Percentiles rank a stretch among this genome's conserved stretches.
Conservation (phyloP, 495 filamentous ascomycete genomes). For the Aspergillus carlsbadensis region DNA sequence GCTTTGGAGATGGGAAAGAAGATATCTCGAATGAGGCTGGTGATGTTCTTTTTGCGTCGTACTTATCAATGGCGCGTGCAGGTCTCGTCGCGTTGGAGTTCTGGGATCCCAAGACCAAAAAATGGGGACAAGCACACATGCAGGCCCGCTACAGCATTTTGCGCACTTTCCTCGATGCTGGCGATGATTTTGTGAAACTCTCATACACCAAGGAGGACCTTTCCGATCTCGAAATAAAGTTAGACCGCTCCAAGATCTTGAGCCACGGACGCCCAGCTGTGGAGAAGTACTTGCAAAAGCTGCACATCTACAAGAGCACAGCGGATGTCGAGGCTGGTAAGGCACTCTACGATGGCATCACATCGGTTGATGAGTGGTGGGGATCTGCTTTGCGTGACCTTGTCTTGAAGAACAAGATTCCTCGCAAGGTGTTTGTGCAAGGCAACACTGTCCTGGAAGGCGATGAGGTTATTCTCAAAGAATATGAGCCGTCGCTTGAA, state of each 20-base stretch:
- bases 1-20: constrained; percentile 71
- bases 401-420: constrained; percentile 83
- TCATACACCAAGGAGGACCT: constrained; percentile 72
- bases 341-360: constrained; percentile 80
- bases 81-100: constrained; percentile 82
- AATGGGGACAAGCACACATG: constrained; percentile 95
- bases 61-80: constrained; percentile 89
- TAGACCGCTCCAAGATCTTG: constrained; percentile 84
- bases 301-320: constrained; percentile 90
- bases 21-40: constrained; percentile 76
- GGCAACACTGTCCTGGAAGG: constrained; percentile 79
- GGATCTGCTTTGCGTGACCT: constrained; percentile 70
- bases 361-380: constrained; percentile 78
- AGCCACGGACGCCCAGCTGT: constrained; percentile 69
- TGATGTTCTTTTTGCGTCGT: constrained; percentile 80
- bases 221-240: constrained; percentile 71
- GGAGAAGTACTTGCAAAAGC: constrained; percentile 82
- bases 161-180: constrained; percentile 81
- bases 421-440: constrained; percentile 94
- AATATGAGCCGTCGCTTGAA: constrained; percentile 84
- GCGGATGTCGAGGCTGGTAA: constrained; percentile 76
- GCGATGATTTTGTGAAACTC: constrained; percentile 77
- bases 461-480: constrained; percentile 73
- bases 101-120: constrained; percentile 80
- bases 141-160: constrained; percentile 93